Evolutionary conservation across 2,329 filamentous ascomycete species (phyloP), one percentile per base, ranked within the genome.

Genomic region (Fusarium sp.): DNA sequence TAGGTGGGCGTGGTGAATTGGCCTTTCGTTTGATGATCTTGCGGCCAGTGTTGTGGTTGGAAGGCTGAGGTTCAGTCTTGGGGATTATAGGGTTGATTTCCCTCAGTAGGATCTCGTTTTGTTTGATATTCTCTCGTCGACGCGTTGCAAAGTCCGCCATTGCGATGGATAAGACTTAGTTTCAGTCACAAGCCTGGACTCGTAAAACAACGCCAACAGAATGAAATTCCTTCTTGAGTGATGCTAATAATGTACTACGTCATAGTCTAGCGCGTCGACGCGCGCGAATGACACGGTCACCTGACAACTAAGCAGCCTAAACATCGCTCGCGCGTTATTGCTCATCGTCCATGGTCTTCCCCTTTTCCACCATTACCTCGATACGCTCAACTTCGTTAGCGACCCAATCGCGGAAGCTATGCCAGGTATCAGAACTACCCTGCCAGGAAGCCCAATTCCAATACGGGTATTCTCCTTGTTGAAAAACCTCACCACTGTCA

Each of bases 91-190:
- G 43, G n/a, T 34, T 59, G 0, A 65, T 40, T 3, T 65, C 34
- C 2, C 58, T 13, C 5, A 65, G 60, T n/a, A 65, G 36, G 8
- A 48, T 31, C 26, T 63, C 40, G 20, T 65, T 65, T 2, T 48
- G 22, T 15, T 65, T 38, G 1, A 65, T 59, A 1, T 65, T 65
- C 0, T 52, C 13, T 7, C 10, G 40, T 5, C 60, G 7, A 2
- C 60, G 42, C 2, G 60, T 2, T 15, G 53, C 46, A 39, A 65
- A 65, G 8, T 53, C 60, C 6, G 40, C 15, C 62, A 65, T 65
- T 17, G 38, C 10, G 38, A 39, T n/a, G 42, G 13, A 6, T 7
- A 24, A 7, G 18, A 24, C 34, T 14, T 9, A 14, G 14, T 24
- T 42, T 18, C 15, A 11, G 22, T 22, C 5, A 4, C 9, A 18